Percentiles rank a stretch among this genome's conserved stretches.
phyloP scores from a whole-genome alignment of 495 filamentous ascomycete species.

The Sphaerosporella brunnea region DNA sequence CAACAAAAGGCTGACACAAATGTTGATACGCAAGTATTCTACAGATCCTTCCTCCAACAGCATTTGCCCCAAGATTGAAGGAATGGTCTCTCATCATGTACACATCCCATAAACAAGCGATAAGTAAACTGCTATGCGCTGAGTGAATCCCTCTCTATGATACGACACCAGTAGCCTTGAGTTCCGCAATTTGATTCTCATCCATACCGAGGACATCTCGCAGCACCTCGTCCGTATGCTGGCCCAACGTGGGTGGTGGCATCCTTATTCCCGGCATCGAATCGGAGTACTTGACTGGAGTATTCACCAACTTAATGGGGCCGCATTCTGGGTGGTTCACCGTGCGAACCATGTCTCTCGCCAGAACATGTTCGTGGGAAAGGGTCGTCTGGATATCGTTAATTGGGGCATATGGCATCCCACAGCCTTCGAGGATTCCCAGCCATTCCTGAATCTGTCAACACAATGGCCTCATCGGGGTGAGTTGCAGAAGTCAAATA shows the following conservation, averaged over 20 bases:
- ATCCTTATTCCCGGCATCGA: constrained; percentile 58
- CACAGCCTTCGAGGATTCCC: constrained; percentile 66
- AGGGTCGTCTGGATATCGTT: constrained; percentile 79
- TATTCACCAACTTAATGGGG: constrained; percentile 73
- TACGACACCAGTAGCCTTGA: constrained; percentile 13
- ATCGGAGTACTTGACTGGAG: constrained; percentile 89
- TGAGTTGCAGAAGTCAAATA: background rate
- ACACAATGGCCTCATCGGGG: background rate
- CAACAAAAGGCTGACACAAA: too few species aligned
- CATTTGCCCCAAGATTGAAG: too few species aligned
- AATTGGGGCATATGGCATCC: constrained; percentile 87
- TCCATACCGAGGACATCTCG: constrained; percentile 45
- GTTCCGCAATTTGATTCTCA: constrained; percentile 36
- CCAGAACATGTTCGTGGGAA: constrained; percentile 68
- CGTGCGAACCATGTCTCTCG: constrained; percentile 74
- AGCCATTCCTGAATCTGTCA: constrained; percentile 51
- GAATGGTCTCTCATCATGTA: too few species aligned
- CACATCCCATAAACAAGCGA: too few species aligned
- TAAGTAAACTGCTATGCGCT: too few species aligned
- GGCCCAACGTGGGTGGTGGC: constrained; percentile 69
- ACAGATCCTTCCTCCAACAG: too few species aligned
- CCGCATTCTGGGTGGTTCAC: constrained; percentile 70
- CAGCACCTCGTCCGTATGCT: constrained; percentile 84
- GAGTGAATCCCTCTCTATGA: too few species aligned
- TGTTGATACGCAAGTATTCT: too few species aligned